Base-by-base conservation (phyloP, 352 stramenopile species). In the Phytophthora sp. region DNA sequence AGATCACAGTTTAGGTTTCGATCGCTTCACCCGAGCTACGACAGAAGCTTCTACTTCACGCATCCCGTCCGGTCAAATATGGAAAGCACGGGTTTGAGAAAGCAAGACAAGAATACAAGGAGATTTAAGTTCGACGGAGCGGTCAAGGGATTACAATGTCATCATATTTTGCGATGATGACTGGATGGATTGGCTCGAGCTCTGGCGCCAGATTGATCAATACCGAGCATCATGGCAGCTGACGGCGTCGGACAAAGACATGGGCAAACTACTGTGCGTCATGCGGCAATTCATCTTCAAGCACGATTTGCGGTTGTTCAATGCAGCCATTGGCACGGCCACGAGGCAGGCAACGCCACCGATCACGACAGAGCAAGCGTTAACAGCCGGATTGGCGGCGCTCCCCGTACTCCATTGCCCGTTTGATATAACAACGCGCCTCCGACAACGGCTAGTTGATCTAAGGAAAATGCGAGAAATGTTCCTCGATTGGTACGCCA, bases 101-200 rank as follows among this genome's bases (percentile, higher is more conserved):
- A 42, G 16, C 12, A 42, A 42, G 36, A 42, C 16, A 21, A 21
- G 4, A 42, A 18, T 15, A 42, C 36, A 21, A 42, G 36, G 21
- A 12, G 36, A 20, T 42, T 42, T 16, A 46, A 29, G 38, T 26
- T 46, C 18, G 38, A 46, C 20, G 18, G 18, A 16, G 38, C 38
- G 12, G 38, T 46, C 5, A 44, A 44, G 9, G 36, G 36, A 1
- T 44, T 46, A 46, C 11, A 74, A 44, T 33, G 84, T 83, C 11
- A 46, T 21, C 3, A 63, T 66, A 77, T 80, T 89, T 44, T 61
- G 61, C 2, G n/a, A 45, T 15, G 24, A 99, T 82, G 5, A 99
- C 94, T 52, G 84, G 53, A 9, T 88, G 73, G 26, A 90, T 86
- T 74, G 94, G 98, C 76, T 99, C 95, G 60, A 99, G 98, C 38